phyloP scores from a whole-genome alignment of 2,329 filamentous ascomycete genomes.

The Metarhizium rileyi region DNA sequence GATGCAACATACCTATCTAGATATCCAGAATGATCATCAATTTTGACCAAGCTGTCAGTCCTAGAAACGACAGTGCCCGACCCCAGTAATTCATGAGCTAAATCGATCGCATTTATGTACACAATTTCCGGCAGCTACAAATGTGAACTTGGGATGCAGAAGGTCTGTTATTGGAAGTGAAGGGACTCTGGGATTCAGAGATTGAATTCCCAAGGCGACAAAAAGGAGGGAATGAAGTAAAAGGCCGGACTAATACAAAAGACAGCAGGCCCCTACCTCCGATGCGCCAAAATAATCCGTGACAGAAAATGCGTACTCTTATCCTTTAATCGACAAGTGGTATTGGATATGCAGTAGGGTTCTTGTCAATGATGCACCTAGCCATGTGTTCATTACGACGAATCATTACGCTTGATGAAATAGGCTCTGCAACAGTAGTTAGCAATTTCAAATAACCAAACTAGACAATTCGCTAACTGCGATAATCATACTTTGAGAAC shows the following conservation, averaged over 20 bases:
- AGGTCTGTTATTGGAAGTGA: not conserved
- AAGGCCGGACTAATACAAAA: not conserved
- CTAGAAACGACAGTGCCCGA: not conserved
- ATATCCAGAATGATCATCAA: not conserved
- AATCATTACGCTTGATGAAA: constrained; percentile 46
- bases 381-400: constrained; percentile 18
- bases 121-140: not conserved
- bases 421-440: constrained; percentile 37
- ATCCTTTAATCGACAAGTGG: not conserved
- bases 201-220: not conserved
- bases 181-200: not conserved
- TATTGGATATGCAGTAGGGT: no score
- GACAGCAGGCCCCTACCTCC: not conserved
- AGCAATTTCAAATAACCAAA: not conserved
- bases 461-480: not conserved
- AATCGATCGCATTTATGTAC: not conserved
- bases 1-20: not conserved
- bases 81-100: not conserved
- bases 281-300: not conserved
- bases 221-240: not conserved
- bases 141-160: not conserved
- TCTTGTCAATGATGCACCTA: not conserved
- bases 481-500: constrained; percentile 53
- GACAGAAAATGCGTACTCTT: not conserved
- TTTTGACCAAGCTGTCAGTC: not conserved